Base-by-base conservation (phyloP, 352 stramenopile genomes). In the Globisporangium parvum region DNA sequence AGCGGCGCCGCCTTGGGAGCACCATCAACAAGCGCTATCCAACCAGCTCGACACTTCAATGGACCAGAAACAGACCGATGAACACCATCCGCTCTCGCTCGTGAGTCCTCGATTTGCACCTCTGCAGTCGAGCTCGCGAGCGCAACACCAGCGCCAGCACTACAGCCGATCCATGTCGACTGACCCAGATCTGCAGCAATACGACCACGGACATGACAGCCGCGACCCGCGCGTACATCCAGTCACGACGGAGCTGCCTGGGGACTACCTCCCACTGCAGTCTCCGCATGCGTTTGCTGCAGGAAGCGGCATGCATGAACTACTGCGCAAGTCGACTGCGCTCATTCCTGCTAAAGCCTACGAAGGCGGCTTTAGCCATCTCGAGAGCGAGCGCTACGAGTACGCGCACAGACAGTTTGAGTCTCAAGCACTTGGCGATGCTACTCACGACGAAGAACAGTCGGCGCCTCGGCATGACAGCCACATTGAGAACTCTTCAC, bases 1-100 rank as follows among this genome's bases (percentile, higher is more conserved):
- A 26, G 33, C 46, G 17, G 6, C 21, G 1, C 53, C 53, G 11
- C 45, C 53, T 14, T 59, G 53, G 53, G 45, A 44, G 39, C 39
- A n/a, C 39, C 39, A 44, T 2, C 14, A 44, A 8, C 14, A 44
- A 37, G 0, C 31, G 11, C 31, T 37, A 1, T 9, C 31, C 6
- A 37, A 37, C 31, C 31, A 37, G 37, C 20, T 31, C 2, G 24
- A 21, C 14, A 15, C 28, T 24, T 41, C 47, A 1, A 20, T 20
- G 10, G 24, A 51, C 17, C 37, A 31, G 47, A 41, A 17, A 0
- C 47, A 51, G 18, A 2, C 9, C 15, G 50, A 4, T 2, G 18
- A n/a, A 2, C 20, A 12, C 37, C 6, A 6, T 10, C 40, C 3
- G 9, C 47, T 23, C 24, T 18, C 26, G 28, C 47, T 24, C 47